Percentiles rank a stretch among this genome's conserved stretches.
These are phyloP conservation scores for Didymosphaeria variabile DNA, from an alignment of 2,329 filamentous ascomycete genomes.

Conservation along the genomic window DNA sequence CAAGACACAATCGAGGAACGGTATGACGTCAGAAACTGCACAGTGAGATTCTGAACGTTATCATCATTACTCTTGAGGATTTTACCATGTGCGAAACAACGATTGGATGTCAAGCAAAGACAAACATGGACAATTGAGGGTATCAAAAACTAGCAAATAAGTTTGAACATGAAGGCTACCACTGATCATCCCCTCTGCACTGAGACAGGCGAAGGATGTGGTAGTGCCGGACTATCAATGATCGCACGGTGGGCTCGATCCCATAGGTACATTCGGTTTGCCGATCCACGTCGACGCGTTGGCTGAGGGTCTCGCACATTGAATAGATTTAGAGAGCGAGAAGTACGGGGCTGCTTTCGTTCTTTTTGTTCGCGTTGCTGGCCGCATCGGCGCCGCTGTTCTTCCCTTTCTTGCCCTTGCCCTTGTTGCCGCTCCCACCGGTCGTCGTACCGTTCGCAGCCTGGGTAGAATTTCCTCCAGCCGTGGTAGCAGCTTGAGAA, in stretches of 20 bases:
- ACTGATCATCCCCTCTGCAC: neutral
- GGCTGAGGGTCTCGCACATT: too few species aligned
- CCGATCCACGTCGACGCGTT: neutral
- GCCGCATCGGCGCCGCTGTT: too few species aligned
- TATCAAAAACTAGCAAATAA: slow-evolving; percentile 10
- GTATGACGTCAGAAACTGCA: too few species aligned
- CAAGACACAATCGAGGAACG: too few species aligned
- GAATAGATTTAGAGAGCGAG: neutral
- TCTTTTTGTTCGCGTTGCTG: neutral
- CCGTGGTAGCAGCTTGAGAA: neutral
- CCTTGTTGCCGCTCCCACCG: too few species aligned
- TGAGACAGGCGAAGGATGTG: neutral
- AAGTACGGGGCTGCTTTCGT: neutral
- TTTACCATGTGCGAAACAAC: too few species aligned
- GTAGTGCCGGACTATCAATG: neutral
- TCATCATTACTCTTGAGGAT: too few species aligned
- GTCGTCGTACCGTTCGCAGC: neutral
- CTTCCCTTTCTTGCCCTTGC: neutral
- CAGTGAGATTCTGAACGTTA: too few species aligned
- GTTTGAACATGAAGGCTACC: slow-evolving; percentile 8
- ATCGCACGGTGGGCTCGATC: neutral
- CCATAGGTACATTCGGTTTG: neutral
- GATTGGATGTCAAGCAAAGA: too few species aligned
- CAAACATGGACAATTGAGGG: slow-evolving; percentile 2
- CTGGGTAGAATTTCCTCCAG: neutral